These are phyloP conservation scores for Neurospora sp. DNA, from an alignment of 2,329 filamentous ascomycete species.

Conservation along the genomic window DNA sequence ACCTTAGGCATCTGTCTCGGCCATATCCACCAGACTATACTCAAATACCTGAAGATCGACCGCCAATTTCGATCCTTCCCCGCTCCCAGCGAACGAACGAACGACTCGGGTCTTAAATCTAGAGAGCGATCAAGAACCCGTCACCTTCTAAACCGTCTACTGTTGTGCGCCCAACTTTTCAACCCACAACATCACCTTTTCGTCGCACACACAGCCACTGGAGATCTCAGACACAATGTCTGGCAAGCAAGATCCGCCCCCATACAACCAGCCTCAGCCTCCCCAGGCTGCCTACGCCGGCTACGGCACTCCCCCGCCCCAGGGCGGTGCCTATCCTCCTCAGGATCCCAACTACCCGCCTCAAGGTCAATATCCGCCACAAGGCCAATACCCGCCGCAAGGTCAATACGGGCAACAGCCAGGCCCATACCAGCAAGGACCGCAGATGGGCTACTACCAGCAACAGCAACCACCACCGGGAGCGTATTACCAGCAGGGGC, in stretches of 20 bases:
- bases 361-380: constrained; percentile 8
- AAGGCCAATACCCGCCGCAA: constrained; percentile 13
- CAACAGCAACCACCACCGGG: constrained; percentile 24
- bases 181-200: not conserved
- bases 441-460: constrained; percentile 29
- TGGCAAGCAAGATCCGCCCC: constrained; percentile 33
- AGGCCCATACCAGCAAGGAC: constrained; percentile 21
- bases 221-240: not conserved
- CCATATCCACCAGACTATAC: not conserved
- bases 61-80: not conserved
- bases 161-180: not conserved
- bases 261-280: constrained; percentile 31
- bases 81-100: not conserved
- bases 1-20: not conserved
- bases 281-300: constrained; percentile 37
- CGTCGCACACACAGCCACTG: not conserved
- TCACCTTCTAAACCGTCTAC: not conserved
- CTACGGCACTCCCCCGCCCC: constrained; percentile 16
- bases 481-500: constrained; percentile 17
- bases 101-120: not conserved
- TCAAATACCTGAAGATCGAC: not conserved
- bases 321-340: constrained; percentile 11
- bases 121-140: not conserved
- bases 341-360: constrained; percentile 5
- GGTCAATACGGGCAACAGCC: constrained; percentile 10